A percentile compares a stretch with the other conserved stretches of the same genome.
Conservation (phyloP, 805 yeast species). For the Sugiyamaella smithiae region DNA sequence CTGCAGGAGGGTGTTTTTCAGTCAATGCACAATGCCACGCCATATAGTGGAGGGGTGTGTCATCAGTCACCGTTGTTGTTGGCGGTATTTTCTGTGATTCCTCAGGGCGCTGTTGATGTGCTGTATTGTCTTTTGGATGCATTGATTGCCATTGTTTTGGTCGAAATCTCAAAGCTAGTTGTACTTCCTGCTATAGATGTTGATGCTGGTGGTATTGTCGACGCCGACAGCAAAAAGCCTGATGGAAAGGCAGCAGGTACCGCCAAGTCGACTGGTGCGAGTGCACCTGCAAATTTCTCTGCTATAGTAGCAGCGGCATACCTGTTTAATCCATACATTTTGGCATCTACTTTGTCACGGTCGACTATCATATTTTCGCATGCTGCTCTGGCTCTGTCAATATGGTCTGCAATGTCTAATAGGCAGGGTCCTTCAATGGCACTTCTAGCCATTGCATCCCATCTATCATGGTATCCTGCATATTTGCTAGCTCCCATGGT, state of each 20-base stretch:
- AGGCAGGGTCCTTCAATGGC: constrained; percentile 46
- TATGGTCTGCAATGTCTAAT: constrained; percentile 44
- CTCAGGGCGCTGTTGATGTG: constrained; percentile 32
- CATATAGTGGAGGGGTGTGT: constrained; percentile 81
- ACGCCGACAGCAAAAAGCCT: not conserved
- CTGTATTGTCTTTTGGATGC: constrained; percentile 61
- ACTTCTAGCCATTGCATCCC: constrained; percentile 59
- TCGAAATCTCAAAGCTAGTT: constrained; percentile 6
- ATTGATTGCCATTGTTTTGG: constrained; percentile 52
- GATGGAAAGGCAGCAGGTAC: not conserved
- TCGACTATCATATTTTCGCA: constrained; percentile 65
- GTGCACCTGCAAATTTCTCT: constrained; percentile 26
- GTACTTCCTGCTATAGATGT: not conserved
- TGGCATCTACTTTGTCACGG: constrained; percentile 64
- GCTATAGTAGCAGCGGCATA: constrained; percentile 59
- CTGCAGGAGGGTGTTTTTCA: constrained; percentile 67
- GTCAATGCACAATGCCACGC: constrained; percentile 51
- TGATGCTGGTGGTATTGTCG: not conserved
- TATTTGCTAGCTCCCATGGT: constrained; percentile 60
- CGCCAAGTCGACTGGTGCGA: not conserved
- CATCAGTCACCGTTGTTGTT: constrained; percentile 82
- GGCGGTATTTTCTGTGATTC: constrained; percentile 43
- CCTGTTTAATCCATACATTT: constrained; percentile 75
- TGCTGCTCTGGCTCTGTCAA: constrained; percentile 49
- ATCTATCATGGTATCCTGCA: constrained; percentile 60